Base-by-base conservation (phyloP, 2,329 filamentous ascomycete genomes). In the Botryotinia globosa region DNA sequence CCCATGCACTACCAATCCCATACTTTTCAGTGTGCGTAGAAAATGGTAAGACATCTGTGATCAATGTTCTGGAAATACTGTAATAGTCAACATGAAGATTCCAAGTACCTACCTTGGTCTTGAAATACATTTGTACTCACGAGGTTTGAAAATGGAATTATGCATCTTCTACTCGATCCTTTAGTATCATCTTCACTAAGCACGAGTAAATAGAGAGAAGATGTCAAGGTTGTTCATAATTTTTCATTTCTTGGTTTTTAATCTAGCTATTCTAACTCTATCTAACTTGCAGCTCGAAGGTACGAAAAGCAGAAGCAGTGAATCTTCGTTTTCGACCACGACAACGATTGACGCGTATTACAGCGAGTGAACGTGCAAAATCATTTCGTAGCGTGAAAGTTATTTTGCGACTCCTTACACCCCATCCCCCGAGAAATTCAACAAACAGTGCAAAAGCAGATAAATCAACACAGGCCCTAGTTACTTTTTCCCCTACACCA, bases 191-290 rank as follows among this genome's bases (percentile, higher is more conserved):
- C 20, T 14, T 54, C 64, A 39, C 32, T 2, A n/a, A 14, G 3
- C 29, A 37, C 14, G 14, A n/a, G 45, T 8, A 54, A 4, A 5
- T 25, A 20, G 29, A 51, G 9, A 14, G 29, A 29, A 22, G 37
- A 37, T 29, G 1, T 7, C 1, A 29, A 39, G 14, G 9, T 54
- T 39, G 14, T 54, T 65, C 4, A 39, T 45, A 22, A 14, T 34
- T 29, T 29, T 29, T 66, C 45, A 51, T 54, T 39, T 54, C 18
- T 66, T 39, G 25, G 25, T 12, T n/a, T 37, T 18, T 29, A 56
- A 25, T 67, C 64, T 67, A 67, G 48, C n/a, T 29, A 29, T 25
- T 54, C 25, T 67, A 67, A 32, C 25, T 67, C 64, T 54, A 54
- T 25, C 25, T 54, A 22, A 32, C 64, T 54, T 67, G 16, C 39